Percentiles rank a stretch among this genome's conserved stretches.
Evolutionary conservation across 805 yeast species (phyloP).

Genomic region (Schwanniomyces pseudopolymorphus): DNA sequence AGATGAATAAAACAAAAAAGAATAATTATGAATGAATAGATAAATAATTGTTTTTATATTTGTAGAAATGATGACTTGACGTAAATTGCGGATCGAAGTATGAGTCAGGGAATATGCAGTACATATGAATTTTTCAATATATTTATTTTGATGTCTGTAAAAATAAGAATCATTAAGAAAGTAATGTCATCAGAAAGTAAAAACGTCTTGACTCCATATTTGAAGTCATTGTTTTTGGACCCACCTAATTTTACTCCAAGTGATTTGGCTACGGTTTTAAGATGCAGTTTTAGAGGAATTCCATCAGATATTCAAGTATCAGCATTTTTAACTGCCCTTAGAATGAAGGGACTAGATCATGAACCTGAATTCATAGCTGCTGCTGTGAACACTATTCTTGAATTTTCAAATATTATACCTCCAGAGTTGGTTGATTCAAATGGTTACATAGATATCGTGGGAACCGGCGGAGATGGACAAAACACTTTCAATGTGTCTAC

Average conservation of each 20-base stretch:
- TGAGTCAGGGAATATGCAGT: neutral
- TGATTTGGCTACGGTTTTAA: slow-evolving; percentile 66
- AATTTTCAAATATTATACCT: slow-evolving; percentile 59
- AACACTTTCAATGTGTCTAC: slow-evolving; percentile 96
- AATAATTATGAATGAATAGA: neutral
- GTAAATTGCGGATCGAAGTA: no score
- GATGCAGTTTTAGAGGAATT: slow-evolving; percentile 56
- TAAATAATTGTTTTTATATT: neutral
- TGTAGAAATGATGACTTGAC: no score
- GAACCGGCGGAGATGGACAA: slow-evolving; percentile 99
- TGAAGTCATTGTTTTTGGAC: slow-evolving; percentile 58
- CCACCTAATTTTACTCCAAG: slow-evolving; percentile 64
- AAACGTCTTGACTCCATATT: slow-evolving; percentile 51
- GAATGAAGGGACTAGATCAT: slow-evolving; percentile 75
- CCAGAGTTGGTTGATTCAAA: slow-evolving; percentile 40
- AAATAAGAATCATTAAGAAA: neutral
- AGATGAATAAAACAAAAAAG: slow-evolving; percentile 1
- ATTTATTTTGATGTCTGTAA: neutral
- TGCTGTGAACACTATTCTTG: slow-evolving; percentile 75
- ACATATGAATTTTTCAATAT: neutral
- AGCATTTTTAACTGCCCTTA: slow-evolving; percentile 75
- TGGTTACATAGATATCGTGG: slow-evolving; percentile 85
- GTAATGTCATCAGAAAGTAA: slow-evolving; percentile 10
- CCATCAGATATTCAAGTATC: slow-evolving; percentile 71
- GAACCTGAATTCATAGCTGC: slow-evolving; percentile 79